These are phyloP conservation scores for Nissolia schottii DNA, from an alignment of 306 rosid genomes.

Conservation along the genomic window DNA sequence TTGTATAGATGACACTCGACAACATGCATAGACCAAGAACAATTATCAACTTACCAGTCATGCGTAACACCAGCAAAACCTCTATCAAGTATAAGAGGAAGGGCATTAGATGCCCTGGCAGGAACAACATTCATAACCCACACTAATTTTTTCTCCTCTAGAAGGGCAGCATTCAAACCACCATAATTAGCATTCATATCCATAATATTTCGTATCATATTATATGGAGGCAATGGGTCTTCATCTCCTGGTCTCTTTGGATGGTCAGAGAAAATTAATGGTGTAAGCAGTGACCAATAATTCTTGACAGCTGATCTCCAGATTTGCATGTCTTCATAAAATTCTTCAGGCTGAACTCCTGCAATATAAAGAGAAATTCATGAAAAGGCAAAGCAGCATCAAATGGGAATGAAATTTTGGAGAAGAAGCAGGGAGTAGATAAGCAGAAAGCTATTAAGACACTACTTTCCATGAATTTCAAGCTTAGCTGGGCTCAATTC, in stretches of 20 bases:
- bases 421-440: not conserved
- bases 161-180: constrained; percentile 82
- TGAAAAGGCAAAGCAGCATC: constrained; percentile 21
- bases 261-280: constrained; percentile 97
- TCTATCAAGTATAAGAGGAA: constrained; percentile 85
- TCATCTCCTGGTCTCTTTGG: constrained; percentile 99
- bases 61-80: constrained; percentile 94
- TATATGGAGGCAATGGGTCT: constrained; percentile 97
- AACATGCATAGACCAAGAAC: constrained; percentile 2
- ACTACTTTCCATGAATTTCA: constrained; percentile 88
- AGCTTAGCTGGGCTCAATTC: constrained; percentile 63
- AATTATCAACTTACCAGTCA: constrained; percentile 71
- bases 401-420: not conserved
- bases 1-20: constrained; percentile 16
- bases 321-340: constrained; percentile 66
- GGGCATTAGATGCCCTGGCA: constrained; percentile 60
- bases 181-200: constrained; percentile 95
- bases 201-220: constrained; percentile 96
- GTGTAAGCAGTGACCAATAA: constrained; percentile 95
- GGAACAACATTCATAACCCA: constrained; percentile 99
- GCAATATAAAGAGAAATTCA: constrained; percentile 39
- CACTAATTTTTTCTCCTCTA: constrained; percentile 75
- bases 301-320: constrained; percentile 72
- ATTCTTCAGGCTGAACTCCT: constrained; percentile 87
- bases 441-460: constrained; percentile 17